A percentile compares a stretch with the other conserved stretches of the same genome.
Evolutionary conservation across 1,284 basidiomycete species (phyloP).

Genomic region (Leccinum pachyderme): DNA sequence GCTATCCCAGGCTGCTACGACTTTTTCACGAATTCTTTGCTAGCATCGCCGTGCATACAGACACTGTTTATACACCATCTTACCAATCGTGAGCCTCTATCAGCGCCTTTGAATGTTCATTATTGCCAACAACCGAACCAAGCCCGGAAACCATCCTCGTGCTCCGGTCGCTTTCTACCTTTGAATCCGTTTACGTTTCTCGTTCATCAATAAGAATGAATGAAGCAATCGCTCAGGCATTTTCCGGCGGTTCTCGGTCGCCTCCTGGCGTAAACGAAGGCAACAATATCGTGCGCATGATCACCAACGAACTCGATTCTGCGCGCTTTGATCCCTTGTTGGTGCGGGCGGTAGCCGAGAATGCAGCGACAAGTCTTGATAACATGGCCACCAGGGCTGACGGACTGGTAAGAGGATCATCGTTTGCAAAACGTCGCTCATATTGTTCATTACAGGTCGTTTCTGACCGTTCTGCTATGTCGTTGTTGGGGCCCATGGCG

Average conservation of each 20-base stretch:
- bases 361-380: slow-evolving; percentile 65
- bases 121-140: slow-evolving; percentile 61
- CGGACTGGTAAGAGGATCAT: slow-evolving; percentile 51
- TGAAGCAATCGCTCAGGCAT: slow-evolving; percentile 73
- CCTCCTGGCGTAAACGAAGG: slow-evolving; percentile 80
- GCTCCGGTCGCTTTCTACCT: slow-evolving; percentile 75
- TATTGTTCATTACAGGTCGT: slow-evolving; percentile 48
- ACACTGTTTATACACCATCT: slow-evolving; percentile 81
- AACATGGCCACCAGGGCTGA: slow-evolving; percentile 63
- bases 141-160: slow-evolving; percentile 91
- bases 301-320: slow-evolving; percentile 90
- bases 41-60: slow-evolving; percentile 91
- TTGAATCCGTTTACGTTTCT: slow-evolving; percentile 84
- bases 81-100: slow-evolving; percentile 70
- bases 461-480: slow-evolving; percentile 75
- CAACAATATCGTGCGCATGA: slow-evolving; percentile 67
- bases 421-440: neutral
- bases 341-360: slow-evolving; percentile 75
- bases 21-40: slow-evolving; percentile 96
- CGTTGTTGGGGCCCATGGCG: slow-evolving; percentile 72
- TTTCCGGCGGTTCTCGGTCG: slow-evolving; percentile 61
- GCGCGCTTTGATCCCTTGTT: slow-evolving; percentile 92
- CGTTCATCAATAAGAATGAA: slow-evolving; percentile 80
- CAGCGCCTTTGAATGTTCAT: neutral
- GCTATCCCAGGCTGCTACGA: slow-evolving; percentile 84